Base-by-base conservation (phyloP, 805 yeast species). In the Kodamaea jinghongensis region DNA sequence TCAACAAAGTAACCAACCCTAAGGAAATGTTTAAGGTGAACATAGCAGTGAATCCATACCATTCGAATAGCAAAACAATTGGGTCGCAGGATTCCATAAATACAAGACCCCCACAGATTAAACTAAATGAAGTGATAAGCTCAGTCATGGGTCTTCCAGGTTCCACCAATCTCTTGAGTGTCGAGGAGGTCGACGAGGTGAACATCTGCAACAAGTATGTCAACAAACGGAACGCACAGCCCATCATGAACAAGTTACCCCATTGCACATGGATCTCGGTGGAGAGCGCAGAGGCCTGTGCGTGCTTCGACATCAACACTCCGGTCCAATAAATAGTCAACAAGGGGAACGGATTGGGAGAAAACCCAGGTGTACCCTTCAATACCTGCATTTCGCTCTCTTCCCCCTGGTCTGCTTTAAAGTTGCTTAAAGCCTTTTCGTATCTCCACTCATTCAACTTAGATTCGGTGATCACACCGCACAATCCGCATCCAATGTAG, bases 291-390 rank as follows among this genome's bases (percentile, higher is more conserved):
- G 93, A 82, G 4, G 90, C 85, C 63, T 93, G 99, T 28, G 79
- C 81, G 63, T 93, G 99, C 61, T 84, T 87, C 1, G 97, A 89
- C 99, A 93, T 93, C 46, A 93, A 71, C 10, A 83, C 74, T 20
- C 99, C 99, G 1, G 98, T 93, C 96, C 96, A 93, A 65, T 86
- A 93, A 25, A 93, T 86, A 2, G 95, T 88, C 48, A 93, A 77
- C 1, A 86, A 81, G 3, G 98, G 97, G 76, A 93, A 88, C 25
- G 97, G 97, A 58, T 93, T 93, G 48, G 95, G 90, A 1, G 95
- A 83, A 60, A 70, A 86, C 0, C 95, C 95, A 2, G 90, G 90
- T 1, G 83, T 62, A 9, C 68, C 67, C 42, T 63, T 65, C 25
- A 26, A 39, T 17, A 30, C 4, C 35, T 9, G 20, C 26, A 11